phyloP scores from a whole-genome alignment of 495 filamentous ascomycete species.

The Neurospora tetrasperma region DNA sequence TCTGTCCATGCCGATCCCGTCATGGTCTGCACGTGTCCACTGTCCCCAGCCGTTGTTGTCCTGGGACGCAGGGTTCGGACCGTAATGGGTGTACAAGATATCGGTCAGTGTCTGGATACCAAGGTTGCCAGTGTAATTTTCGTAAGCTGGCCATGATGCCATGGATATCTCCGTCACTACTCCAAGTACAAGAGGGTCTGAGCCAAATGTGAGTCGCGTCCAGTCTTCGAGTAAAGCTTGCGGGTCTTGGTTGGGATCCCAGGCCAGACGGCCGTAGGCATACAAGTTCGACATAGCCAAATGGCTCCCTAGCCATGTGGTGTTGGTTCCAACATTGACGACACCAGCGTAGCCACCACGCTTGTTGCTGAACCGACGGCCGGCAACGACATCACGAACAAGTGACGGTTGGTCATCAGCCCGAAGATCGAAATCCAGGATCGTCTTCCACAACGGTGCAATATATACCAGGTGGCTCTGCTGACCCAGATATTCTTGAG shows the following conservation, averaged over 20 bases:
- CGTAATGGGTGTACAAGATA: conserved; percentile 56
- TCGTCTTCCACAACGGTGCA: conserved; percentile 54
- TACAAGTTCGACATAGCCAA: conserved; percentile 65
- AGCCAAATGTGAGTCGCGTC: conserved; percentile 54
- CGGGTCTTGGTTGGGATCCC: conserved; percentile 43
- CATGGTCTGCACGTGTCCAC: conserved; percentile 55
- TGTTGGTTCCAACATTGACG: conserved; percentile 57
- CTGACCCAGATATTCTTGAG: conserved; percentile 64
- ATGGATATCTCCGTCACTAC: conserved; percentile 55
- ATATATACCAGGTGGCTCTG: conserved; percentile 60
- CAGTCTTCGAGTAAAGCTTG: conserved; percentile 49
- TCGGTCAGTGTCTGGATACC: conserved; percentile 62
- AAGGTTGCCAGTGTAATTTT: conserved; percentile 61
- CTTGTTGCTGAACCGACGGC: conserved; percentile 46
- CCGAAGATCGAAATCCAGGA: conserved; percentile 57
- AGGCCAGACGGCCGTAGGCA: conserved; percentile 56
- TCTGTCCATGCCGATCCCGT: conserved; percentile 61
- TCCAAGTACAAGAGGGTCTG: conserved; percentile 41
- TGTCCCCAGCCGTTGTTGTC: conserved; percentile 63
- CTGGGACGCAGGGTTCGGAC: conserved; percentile 54
- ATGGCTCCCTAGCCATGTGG: conserved; percentile 59
- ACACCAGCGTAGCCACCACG: conserved; percentile 56
- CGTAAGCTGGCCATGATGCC: conserved; percentile 60
- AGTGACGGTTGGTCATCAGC: conserved; percentile 43
- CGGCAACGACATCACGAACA: conserved; percentile 47